Evolutionary conservation across 75 land plant species (phyloP).

Genomic region (Ceratopteris richardii): DNA sequence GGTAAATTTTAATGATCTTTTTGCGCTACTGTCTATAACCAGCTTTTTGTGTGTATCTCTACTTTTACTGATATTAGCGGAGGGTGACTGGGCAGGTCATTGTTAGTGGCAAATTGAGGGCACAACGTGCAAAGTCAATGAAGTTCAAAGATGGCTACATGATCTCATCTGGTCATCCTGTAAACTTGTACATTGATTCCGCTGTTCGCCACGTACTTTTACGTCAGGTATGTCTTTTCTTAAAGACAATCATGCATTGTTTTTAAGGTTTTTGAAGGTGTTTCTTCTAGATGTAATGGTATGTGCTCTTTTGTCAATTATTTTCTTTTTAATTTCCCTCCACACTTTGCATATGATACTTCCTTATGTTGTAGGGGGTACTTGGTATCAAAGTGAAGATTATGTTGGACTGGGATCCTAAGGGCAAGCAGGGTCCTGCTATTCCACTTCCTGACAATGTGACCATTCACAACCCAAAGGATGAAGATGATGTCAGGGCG

Average conservation of each 20-base stretch:
- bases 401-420: too few relatives aligned
- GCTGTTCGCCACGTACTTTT: conserved; percentile 75
- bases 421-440: conserved; percentile 53
- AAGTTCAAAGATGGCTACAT: too few relatives aligned
- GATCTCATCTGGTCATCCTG: too few relatives aligned
- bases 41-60: too few relatives aligned
- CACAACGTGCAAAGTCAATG: too few relatives aligned
- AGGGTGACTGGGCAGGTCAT: conserved; percentile 58
- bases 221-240: conserved; percentile 44
- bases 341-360: not conserved
- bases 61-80: too few relatives aligned
- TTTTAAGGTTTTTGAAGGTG: too few relatives aligned
- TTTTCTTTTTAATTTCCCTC: not conserved
- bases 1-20: too few relatives aligned
- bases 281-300: too few relatives aligned
- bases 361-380: conserved; percentile 38
- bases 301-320: not conserved
- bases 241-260: not conserved
- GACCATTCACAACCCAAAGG: conserved; percentile 55
- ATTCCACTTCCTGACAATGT: conserved; percentile 54
- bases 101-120: conserved; percentile 86
- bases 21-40: too few relatives aligned
- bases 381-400: too few relatives aligned
- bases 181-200: too few relatives aligned
- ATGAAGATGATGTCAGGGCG: conserved; percentile 42